Evolutionary conservation across 129 eudicot species (phyloP), one percentile per base, ranked within the genome.

Genomic region (Flaveria sonorensis): DNA sequence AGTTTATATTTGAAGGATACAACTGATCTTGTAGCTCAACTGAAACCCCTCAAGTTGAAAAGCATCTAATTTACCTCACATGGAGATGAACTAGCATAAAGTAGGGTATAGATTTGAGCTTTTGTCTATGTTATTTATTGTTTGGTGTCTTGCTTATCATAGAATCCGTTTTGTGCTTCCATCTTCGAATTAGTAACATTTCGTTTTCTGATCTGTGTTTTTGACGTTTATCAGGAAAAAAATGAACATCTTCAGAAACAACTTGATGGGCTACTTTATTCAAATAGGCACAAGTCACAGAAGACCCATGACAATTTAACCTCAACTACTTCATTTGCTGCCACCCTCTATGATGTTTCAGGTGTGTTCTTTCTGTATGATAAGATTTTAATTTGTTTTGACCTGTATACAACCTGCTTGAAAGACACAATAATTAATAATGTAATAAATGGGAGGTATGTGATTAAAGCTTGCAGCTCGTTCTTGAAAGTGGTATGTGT

Each of bases 221-320:
- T 21, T 79, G 15, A 45, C 46, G 47, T 36, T 79, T 71, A 28
- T 28, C 78, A 91, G 97, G 95, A 85, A 67, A 91, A 88, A 77
- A 91, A 80, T 72, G 73, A 73, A 70, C 75, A 55, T 64, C 73
- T 85, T 45, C 86, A 83, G 79, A 86, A 82, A 82, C 87, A 86
- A 50, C 84, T 90, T 59, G 90, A 90, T 82, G 71, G 68, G 71
- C 68, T 71, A 15, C 14, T 70, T 43, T 74, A 85, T 81, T 63
- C 90, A 40, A 82, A 81, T 68, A 85, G 83, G 76, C 83, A 70
- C 52, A 88, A 77, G 72, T 74, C 79, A 1, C 85, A 82, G 57
- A 79, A 83, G 78, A 80, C 26, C 18, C 82, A 47, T 74, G 86
- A 86, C 47, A 77, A 71, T 36, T 74, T 77, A 60, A 56, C 79